Percentiles rank a stretch among this genome's conserved stretches.
Conservation (phyloP, 1,139 yeast species). For the Sugiyamaella xylanicola region DNA sequence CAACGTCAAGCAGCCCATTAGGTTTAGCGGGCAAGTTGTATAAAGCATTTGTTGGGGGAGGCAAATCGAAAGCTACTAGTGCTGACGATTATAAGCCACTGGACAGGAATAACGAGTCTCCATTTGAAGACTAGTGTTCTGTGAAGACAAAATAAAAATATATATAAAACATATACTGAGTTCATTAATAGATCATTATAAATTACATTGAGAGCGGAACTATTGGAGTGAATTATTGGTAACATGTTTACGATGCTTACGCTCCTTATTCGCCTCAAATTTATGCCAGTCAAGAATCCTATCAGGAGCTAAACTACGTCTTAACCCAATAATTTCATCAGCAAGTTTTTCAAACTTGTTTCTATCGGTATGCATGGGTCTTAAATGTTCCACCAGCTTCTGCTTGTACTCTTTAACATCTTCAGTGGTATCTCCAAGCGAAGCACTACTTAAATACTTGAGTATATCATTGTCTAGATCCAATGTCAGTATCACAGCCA, state of each 20-base stretch:
- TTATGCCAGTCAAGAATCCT: slow-evolving; percentile 20
- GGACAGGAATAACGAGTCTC: slow-evolving; percentile 9
- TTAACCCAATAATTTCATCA: slow-evolving; percentile 16
- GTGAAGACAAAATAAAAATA: not conserved
- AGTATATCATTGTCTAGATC: slow-evolving; percentile 29
- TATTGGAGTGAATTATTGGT: too few species aligned
- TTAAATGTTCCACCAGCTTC: slow-evolving; percentile 21
- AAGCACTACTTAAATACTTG: slow-evolving; percentile 30
- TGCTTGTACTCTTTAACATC: slow-evolving; percentile 31
- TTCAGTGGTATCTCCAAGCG: slow-evolving; percentile 31
- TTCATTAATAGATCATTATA: slow-evolving; percentile 5
- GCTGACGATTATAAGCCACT: slow-evolving; percentile 19
- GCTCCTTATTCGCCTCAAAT: slow-evolving; percentile 1
- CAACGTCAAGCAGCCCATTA: too few species aligned
- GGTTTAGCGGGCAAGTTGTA: too few species aligned
- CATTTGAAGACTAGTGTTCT: slow-evolving; percentile 2
- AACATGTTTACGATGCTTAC: not conserved
- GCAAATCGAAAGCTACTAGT: not conserved
- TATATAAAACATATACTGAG: not conserved
- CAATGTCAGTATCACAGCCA: slow-evolving; percentile 8
- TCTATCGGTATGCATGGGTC: not conserved
- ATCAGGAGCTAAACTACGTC: slow-evolving; percentile 14
- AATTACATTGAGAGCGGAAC: too few species aligned
- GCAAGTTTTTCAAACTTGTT: slow-evolving; percentile 26
- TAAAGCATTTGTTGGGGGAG: slow-evolving; percentile 12